Percentiles rank a stretch among this genome's conserved stretches.
These are phyloP conservation scores for Ustilago loliicola DNA, from an alignment of 1,284 basidiomycete genomes.

Conservation along the genomic window DNA sequence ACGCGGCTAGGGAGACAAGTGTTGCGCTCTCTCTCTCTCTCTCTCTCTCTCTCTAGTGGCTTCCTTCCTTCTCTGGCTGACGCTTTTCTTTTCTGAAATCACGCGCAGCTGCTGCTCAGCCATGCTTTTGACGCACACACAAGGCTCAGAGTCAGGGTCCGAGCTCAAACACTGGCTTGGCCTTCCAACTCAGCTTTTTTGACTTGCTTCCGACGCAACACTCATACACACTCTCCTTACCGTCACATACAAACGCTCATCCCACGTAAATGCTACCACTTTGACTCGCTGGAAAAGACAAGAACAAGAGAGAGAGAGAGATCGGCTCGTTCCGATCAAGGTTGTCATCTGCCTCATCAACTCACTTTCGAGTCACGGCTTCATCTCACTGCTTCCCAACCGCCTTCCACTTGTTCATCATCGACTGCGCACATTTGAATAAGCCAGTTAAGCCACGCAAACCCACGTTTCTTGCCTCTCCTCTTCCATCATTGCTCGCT, in stretches of 20 bases:
- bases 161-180: background rate
- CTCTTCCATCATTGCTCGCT: background rate
- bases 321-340: background rate
- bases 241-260: too few species aligned
- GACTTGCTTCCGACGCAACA: too few species aligned
- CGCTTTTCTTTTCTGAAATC: slow-evolving; percentile 3
- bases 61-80: too few species aligned
- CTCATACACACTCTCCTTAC: background rate
- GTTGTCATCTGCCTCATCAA: slow-evolving; percentile 1
- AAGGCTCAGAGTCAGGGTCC: slow-evolving; percentile 2
- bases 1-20: background rate
- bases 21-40: background rate
- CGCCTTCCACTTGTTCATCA: background rate
- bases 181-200: too few species aligned
- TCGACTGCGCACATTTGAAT: background rate
- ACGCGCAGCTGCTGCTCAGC: slow-evolving; percentile 3
- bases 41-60: background rate
- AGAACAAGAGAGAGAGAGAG: too few species aligned
- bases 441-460: slow-evolving; percentile 4
- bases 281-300: background rate
- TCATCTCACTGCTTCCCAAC: too few species aligned
- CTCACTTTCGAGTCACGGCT: background rate
- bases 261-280: background rate
- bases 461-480: background rate
- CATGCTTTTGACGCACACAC: background rate